These are phyloP conservation scores for Dimocarpus longan DNA, from an alignment of 345 rosid species.

Conservation along the genomic window DNA sequence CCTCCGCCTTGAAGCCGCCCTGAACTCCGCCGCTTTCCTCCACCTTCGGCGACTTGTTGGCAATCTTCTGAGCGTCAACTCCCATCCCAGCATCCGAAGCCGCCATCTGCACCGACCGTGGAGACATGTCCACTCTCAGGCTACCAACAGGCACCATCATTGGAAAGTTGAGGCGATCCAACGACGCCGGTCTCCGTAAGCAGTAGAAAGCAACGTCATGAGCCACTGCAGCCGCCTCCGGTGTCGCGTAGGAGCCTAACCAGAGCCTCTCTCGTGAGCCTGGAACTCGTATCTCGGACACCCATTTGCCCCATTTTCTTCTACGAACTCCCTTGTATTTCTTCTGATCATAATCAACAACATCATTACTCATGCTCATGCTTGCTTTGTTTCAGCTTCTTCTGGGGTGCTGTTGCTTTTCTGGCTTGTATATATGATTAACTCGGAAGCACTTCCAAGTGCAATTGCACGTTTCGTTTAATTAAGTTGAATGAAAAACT, in stretches of 20 bases:
- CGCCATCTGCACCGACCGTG: slow-evolving; percentile 62
- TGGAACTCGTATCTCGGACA: slow-evolving; percentile 82
- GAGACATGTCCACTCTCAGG: slow-evolving; percentile 48
- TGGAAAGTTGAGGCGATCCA: slow-evolving; percentile 57
- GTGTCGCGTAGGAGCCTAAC: slow-evolving; percentile 75
- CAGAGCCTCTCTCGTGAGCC: slow-evolving; percentile 76
- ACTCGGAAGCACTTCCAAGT: neutral
- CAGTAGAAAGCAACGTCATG: slow-evolving; percentile 81
- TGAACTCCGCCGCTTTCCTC: neutral
- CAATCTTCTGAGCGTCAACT: slow-evolving; percentile 52
- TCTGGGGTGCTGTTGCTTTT: slow-evolving; percentile 23
- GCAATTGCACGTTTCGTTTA: no score
- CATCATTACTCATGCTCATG: neutral
- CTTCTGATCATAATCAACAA: slow-evolving; percentile 5
- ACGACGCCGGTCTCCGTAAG: slow-evolving; percentile 45
- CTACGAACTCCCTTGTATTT: slow-evolving; percentile 74
- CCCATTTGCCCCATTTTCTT: slow-evolving; percentile 98
- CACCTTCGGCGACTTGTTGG: slow-evolving; percentile 7
- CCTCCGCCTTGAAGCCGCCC: slow-evolving; percentile 10
- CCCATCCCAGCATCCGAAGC: slow-evolving; percentile 94
- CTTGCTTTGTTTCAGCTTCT: slow-evolving; percentile 14
- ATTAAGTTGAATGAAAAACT: neutral
- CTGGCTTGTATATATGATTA: no score
- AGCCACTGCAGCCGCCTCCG: slow-evolving; percentile 79
- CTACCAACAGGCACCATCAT: slow-evolving; percentile 41